Evolutionary conservation across 306 rosid species (phyloP), one percentile per base, ranked within the genome.

Genomic region (Coriaria nepalensis): DNA sequence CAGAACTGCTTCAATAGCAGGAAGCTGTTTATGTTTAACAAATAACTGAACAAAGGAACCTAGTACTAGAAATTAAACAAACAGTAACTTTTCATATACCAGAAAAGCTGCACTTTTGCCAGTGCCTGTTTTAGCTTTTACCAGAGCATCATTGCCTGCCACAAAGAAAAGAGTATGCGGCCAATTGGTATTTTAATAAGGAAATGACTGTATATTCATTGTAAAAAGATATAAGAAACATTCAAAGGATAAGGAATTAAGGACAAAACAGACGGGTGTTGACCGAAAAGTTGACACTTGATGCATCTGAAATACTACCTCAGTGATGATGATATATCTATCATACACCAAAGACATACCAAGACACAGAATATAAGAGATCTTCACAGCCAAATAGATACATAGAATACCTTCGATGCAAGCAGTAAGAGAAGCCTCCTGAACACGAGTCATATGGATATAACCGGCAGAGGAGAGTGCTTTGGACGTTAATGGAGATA

Each of bases 1-100:
- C 73, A 84, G 42, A 75, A 81, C 95, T 90, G 97, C 70, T 90
- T 90, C 97, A 90, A 90, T 81, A 58, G 95, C 95, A 69, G 94
- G 97, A 84, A 90, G 86, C 97, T 90, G 94, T 77, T 90, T 73
- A 75, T 70, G 66, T 68, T 84, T 66, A 72, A 47, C 68, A 60
- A 66, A 36, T 52, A 48, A 37, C 47, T 49, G 56, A 49, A 43
- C 53, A 40, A 51, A 53, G 44, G 1, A 52, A 54, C 36, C 36
- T 15, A 42, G 48, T 42, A 35, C 56, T 40, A 10, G 38, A 51
- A 43, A 67, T 55, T 64, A 62, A 63, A 43, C 7, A 53, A 43
- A 57, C 56, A 43, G 60, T 37, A 55, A 59, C 35, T 13, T 52
- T 56, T 39, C 6, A 52, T 34, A 59, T 84, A 90, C 97, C 97